Percentiles rank a stretch among this genome's conserved stretches.
These are phyloP conservation scores for Candida tallmaniae DNA, from an alignment of 805 yeast species.

Conservation along the genomic window DNA sequence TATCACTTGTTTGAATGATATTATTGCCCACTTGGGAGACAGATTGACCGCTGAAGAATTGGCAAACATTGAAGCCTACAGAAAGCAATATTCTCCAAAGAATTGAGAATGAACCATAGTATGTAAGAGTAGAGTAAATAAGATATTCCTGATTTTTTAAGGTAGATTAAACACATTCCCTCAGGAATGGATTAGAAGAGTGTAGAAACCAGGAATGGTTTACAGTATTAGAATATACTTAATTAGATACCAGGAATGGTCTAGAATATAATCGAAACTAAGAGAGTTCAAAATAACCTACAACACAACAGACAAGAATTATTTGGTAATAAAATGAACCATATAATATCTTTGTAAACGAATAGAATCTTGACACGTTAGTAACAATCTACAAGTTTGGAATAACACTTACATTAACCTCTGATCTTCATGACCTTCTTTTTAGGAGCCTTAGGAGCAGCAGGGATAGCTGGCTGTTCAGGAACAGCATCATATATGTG, in stretches of 20 bases:
- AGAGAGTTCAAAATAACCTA: too few species aligned
- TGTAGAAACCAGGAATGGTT: too few species aligned
- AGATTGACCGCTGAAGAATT: conserved; percentile 57
- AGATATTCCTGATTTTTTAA: neutral
- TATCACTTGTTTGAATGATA: conserved; percentile 73
- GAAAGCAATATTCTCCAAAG: conserved; percentile 45
- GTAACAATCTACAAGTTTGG: too few species aligned
- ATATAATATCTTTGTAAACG: too few species aligned
- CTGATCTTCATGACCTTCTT: conserved; percentile 61
- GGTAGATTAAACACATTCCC: too few species aligned
- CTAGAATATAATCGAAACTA: too few species aligned
- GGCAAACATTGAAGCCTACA: conserved; percentile 54
- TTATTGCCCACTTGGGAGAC: conserved; percentile 56
- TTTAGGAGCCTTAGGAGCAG: conserved; percentile 44
- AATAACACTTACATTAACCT: conserved; percentile 27
- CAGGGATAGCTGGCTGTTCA: conserved; percentile 31
- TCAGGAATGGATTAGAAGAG: too few species aligned
- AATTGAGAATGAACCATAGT: neutral
- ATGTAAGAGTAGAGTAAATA: neutral
- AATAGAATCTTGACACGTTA: too few species aligned
- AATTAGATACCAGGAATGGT: too few species aligned
- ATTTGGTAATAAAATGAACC: too few species aligned
- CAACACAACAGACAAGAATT: too few species aligned
- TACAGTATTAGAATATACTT: too few species aligned
- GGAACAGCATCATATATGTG: conserved; percentile 56